Conservation (phyloP, 768 basidiomycete genomes). For the Collybia mongolica region DNA sequence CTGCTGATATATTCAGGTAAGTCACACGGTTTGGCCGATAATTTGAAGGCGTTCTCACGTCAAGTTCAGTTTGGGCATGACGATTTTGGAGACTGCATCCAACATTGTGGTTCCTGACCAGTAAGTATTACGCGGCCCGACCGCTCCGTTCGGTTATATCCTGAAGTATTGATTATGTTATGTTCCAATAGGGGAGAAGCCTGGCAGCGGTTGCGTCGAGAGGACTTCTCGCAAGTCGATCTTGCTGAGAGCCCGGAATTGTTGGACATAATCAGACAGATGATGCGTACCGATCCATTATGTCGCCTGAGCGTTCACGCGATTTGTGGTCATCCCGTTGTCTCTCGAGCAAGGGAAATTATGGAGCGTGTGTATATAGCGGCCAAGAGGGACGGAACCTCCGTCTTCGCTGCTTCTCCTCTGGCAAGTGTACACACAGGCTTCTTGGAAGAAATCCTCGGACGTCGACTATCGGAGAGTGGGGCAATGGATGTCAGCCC, state of each 20-base stretch:
- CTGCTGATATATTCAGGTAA: conserved; percentile 96
- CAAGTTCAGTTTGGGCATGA: conserved; percentile 82
- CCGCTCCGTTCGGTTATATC: conserved; percentile 9
- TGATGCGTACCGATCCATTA: conserved; percentile 75
- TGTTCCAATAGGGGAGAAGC: conserved; percentile 69
- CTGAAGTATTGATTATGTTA: conserved; percentile 25
- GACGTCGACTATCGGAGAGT: conserved; percentile 15
- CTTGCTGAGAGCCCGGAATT: conserved; percentile 65
- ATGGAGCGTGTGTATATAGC: conserved; percentile 56
- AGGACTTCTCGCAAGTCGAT: conserved; percentile 89
- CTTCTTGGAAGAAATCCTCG: conserved; percentile 68
- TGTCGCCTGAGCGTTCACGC: conserved; percentile 54
- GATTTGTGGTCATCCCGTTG: conserved; percentile 61
- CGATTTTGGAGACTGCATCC: conserved; percentile 90
- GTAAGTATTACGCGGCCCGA: conserved; percentile 49
- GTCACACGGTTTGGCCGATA: conserved; percentile 37
- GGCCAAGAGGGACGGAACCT: conserved; percentile 30
- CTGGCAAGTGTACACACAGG: conserved; percentile 57
- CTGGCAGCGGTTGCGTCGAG: conserved; percentile 90
- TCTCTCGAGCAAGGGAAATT: conserved; percentile 56
- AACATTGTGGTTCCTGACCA: conserved; percentile 98
- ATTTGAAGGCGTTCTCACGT: conserved; percentile 36
- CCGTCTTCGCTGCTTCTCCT: conserved; percentile 56
- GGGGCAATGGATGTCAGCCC: conserved; percentile 38
- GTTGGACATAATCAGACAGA: conserved; percentile 62